A percentile compares a stretch with the other conserved stretches of the same genome.
Conservation (phyloP, 1,139 yeast species). For the Martiniozyma asiatica region DNA sequence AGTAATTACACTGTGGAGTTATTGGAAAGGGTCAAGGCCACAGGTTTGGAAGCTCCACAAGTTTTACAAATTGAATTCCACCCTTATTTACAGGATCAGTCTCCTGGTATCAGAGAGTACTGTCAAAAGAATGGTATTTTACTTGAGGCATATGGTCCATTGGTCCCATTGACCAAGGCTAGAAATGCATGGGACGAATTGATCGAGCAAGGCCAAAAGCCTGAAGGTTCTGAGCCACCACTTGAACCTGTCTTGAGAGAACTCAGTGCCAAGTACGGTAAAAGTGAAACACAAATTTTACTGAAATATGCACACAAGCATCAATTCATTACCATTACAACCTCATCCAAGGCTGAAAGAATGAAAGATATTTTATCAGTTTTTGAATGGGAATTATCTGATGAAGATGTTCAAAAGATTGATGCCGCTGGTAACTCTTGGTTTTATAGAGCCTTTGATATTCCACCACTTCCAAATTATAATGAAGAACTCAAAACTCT, state of each 20-base stretch:
- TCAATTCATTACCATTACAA: slow-evolving; percentile 59
- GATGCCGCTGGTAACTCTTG: slow-evolving; percentile 24
- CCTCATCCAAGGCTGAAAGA: slow-evolving; percentile 51
- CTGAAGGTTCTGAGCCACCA: slow-evolving; percentile 15
- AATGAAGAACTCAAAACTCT: slow-evolving; percentile 14
- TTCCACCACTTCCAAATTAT: slow-evolving; percentile 12
- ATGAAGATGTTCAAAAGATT: slow-evolving; percentile 35
- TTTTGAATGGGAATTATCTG: slow-evolving; percentile 38
- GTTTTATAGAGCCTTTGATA: slow-evolving; percentile 17
- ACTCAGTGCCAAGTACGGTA: slow-evolving; percentile 41
- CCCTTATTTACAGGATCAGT: slow-evolving; percentile 59
- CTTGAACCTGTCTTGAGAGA: slow-evolving; percentile 28
- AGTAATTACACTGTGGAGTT: slow-evolving; percentile 44
- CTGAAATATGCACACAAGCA: slow-evolving; percentile 57
- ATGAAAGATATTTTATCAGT: slow-evolving; percentile 42
- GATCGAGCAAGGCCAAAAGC: slow-evolving; percentile 3
- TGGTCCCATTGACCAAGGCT: slow-evolving; percentile 33
- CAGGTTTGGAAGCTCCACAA: slow-evolving; percentile 40
- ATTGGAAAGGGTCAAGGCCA: slow-evolving; percentile 32
- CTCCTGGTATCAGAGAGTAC: slow-evolving; percentile 49
- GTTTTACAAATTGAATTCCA: slow-evolving; percentile 63
- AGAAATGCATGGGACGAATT: slow-evolving; percentile 11
- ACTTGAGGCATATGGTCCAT: slow-evolving; percentile 58
- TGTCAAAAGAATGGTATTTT: slow-evolving; percentile 38
- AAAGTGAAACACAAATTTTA: slow-evolving; percentile 48